These are phyloP conservation scores for Gastrolobium bilobum DNA, from an alignment of 306 rosid genomes.

Conservation along the genomic window DNA sequence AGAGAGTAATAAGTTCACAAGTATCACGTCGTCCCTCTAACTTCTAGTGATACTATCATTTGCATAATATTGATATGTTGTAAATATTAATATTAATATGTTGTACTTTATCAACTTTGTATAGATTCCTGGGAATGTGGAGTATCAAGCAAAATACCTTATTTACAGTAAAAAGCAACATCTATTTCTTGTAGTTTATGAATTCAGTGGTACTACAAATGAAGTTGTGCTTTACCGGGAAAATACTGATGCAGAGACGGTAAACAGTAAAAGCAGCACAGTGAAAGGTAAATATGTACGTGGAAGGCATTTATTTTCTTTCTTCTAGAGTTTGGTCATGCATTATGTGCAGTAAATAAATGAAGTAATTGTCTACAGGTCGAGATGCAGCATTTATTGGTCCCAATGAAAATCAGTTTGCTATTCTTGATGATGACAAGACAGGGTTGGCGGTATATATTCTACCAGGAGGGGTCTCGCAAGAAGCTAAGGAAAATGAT, in stretches of 20 bases:
- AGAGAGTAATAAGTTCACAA: slow-evolving; percentile 40
- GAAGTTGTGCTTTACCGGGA: slow-evolving; percentile 91
- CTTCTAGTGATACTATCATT: slow-evolving; percentile 34
- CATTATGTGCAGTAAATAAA: slow-evolving; percentile 40
- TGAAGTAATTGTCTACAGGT: slow-evolving; percentile 65
- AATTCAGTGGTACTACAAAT: slow-evolving; percentile 78
- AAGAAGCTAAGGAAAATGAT: slow-evolving; percentile 70
- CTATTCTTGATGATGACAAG: slow-evolving; percentile 94
- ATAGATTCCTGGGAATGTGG: slow-evolving; percentile 90
- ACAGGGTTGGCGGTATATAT: slow-evolving; percentile 82
- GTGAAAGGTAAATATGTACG: slow-evolving; percentile 71
- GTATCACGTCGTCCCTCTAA: slow-evolving; percentile 42
- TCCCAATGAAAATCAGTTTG: slow-evolving; percentile 92
- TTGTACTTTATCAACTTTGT: slow-evolving; percentile 42
- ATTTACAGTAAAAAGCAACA: slow-evolving; percentile 82
- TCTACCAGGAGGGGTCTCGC: slow-evolving; percentile 79
- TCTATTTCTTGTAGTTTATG: slow-evolving; percentile 86
- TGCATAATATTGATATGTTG: slow-evolving; percentile 27
- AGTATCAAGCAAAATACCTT: slow-evolving; percentile 79
- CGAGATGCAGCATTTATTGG: slow-evolving; percentile 97
- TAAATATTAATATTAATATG: slow-evolving; percentile 25
- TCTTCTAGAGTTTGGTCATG: slow-evolving; percentile 45
- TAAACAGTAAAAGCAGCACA: slow-evolving; percentile 79
- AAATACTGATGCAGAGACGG: slow-evolving; percentile 67
- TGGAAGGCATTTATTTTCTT: slow-evolving; percentile 43